Evolutionary conservation across 2,329 filamentous ascomycete species (phyloP).

Genomic region (Pseudocercospora fuligena): DNA sequence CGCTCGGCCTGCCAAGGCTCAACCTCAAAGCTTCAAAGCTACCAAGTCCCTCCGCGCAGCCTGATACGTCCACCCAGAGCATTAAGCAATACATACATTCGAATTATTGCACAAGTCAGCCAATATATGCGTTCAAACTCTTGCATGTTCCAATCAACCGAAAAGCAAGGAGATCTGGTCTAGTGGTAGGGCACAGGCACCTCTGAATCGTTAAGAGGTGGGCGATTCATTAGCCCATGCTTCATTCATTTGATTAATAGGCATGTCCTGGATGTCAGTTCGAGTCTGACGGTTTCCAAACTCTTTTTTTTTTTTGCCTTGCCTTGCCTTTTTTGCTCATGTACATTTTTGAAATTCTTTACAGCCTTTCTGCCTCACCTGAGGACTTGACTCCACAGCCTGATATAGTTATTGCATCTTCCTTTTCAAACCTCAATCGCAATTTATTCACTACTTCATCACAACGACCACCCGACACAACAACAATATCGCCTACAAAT

Average conservation of each 20-base stretch:
- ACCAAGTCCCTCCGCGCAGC: neutral
- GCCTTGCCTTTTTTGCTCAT: neutral
- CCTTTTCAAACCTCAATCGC: too few relatives aligned
- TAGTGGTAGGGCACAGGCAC: conserved; percentile 2
- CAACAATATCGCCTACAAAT: too few relatives aligned
- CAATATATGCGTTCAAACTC: neutral
- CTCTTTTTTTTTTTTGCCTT: too few relatives aligned
- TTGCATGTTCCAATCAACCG: neutral
- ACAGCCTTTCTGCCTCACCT: too few relatives aligned
- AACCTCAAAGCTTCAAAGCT: neutral
- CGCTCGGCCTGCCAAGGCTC: too few relatives aligned
- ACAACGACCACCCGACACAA: too few relatives aligned
- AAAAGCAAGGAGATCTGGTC: neutral
- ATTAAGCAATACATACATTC: neutral
- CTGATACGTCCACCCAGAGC: neutral
- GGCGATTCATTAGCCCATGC: neutral
- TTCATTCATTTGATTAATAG: neutral
- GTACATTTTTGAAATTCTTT: neutral
- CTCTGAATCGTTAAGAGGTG: neutral
- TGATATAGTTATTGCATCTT: too few relatives aligned
- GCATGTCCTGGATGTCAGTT: neutral
- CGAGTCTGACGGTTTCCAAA: neutral
- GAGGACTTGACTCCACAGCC: too few relatives aligned
- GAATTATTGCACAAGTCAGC: neutral
- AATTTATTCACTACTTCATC: too few relatives aligned